Evolutionary conservation across 2,329 filamentous ascomycete species (phyloP).

Genomic region (Salinomyces thailandicus): DNA sequence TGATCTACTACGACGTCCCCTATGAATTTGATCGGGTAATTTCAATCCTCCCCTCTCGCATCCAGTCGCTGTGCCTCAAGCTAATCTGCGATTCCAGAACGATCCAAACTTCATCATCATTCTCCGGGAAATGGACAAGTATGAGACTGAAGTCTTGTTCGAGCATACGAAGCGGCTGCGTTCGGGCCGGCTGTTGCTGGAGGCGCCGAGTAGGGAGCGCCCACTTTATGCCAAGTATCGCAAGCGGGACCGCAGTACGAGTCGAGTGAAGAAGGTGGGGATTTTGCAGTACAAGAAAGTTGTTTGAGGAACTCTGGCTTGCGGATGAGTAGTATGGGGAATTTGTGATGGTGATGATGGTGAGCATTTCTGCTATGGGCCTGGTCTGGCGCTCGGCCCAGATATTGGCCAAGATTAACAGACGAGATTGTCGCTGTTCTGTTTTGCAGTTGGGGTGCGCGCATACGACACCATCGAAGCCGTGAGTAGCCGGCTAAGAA

Average conservation of each 20-base stretch:
- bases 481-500: no score
- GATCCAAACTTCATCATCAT: constrained; percentile 41
- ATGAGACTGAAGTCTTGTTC: constrained; percentile 40
- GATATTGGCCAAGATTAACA: no score
- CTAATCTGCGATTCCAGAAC: constrained; percentile 18
- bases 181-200: constrained; percentile 32
- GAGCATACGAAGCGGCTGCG: constrained; percentile 40
- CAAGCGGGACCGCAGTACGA: constrained; percentile 23
- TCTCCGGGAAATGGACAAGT: constrained; percentile 38
- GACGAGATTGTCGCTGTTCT: no score
- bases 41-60: not conserved
- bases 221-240: constrained; percentile 35
- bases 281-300: constrained; percentile 15
- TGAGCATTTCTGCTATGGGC: no score
- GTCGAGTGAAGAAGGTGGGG: constrained; percentile 15
- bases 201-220: constrained; percentile 28
- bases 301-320: no score
- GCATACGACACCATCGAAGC: no score
- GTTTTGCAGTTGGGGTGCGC: no score
- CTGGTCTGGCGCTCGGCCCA: no score
- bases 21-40: constrained; percentile 40
- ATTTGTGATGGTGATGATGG: no score
- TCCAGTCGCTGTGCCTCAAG: not conserved
- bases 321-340: no score
- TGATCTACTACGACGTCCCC: constrained; percentile 39